Conservation (phyloP, 2,329 filamentous ascomycete genomes). For the Xylariales sp. region DNA sequence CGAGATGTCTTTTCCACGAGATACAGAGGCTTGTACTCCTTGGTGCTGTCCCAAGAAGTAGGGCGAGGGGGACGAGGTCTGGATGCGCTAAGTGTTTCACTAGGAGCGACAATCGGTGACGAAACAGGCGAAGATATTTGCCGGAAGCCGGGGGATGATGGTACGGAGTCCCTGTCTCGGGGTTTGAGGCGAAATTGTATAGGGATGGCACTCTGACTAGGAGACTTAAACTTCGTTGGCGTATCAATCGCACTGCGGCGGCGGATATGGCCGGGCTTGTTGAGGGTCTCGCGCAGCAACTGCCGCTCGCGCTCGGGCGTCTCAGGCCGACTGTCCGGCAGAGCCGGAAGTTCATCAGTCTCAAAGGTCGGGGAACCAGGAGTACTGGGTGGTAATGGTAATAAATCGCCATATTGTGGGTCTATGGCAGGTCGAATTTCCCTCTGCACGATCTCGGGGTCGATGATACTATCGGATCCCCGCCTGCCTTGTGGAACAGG, state of each 20-base stretch:
- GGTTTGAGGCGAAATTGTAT: slow-evolving; percentile 50
- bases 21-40: slow-evolving; percentile 76
- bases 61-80: slow-evolving; percentile 44
- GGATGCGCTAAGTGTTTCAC: slow-evolving; percentile 28
- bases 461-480: slow-evolving; percentile 38
- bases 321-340: slow-evolving; percentile 58
- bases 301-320: slow-evolving; percentile 44
- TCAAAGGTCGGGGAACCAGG: slow-evolving; percentile 42
- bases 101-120: slow-evolving; percentile 24
- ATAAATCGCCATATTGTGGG: slow-evolving; percentile 59
- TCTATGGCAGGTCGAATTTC: slow-evolving; percentile 62
- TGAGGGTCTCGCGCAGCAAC: slow-evolving; percentile 34
- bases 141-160: slow-evolving; percentile 33
- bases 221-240: slow-evolving; percentile 43
- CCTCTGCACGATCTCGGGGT: slow-evolving; percentile 54
- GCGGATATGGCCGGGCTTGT: slow-evolving; percentile 39
- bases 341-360: slow-evolving; percentile 39
- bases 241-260: slow-evolving; percentile 45
- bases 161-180: slow-evolving; percentile 30
- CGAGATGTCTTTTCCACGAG: slow-evolving; percentile 63
- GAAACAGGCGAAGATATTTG: slow-evolving; percentile 33
- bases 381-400: slow-evolving; percentile 58
- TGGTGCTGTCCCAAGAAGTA: slow-evolving; percentile 57
- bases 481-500: slow-evolving; percentile 4
- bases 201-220: slow-evolving; percentile 55